These are phyloP conservation scores for Syzygium malaccense DNA, from an alignment of 441 rosid genomes.

Conservation along the genomic window DNA sequence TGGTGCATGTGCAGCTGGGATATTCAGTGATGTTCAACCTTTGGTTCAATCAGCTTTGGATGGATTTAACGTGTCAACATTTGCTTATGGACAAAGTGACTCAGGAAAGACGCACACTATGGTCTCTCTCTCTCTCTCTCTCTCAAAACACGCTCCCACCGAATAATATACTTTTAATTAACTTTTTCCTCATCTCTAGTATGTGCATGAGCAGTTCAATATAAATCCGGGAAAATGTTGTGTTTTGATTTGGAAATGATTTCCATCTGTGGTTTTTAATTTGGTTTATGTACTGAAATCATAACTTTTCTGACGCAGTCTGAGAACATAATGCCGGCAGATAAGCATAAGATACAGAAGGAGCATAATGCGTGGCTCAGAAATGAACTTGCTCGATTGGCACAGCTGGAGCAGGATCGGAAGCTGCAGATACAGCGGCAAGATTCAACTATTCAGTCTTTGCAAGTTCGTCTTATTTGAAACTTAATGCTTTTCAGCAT, in stretches of 20 bases:
- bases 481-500: not conserved
- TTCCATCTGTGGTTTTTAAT: not conserved
- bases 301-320: slow-evolving; percentile 43
- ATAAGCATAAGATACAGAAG: slow-evolving; percentile 71
- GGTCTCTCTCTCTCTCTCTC: slow-evolving; percentile 34
- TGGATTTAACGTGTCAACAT: slow-evolving; percentile 84
- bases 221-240: not conserved
- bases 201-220: not conserved
- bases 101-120: slow-evolving; percentile 97
- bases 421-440: slow-evolving; percentile 61
- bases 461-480: too few relatives aligned
- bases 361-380: slow-evolving; percentile 84
- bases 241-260: not conserved
- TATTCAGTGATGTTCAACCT: slow-evolving; percentile 87
- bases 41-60: slow-evolving; percentile 96
- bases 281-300: not conserved
- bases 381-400: slow-evolving; percentile 66
- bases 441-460: slow-evolving; percentile 25
- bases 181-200: not conserved
- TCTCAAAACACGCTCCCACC: too few relatives aligned
- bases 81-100: slow-evolving; percentile 90
- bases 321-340: slow-evolving; percentile 73
- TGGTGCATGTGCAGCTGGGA: slow-evolving; percentile 55
- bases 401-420: slow-evolving; percentile 72
- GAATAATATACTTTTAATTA: too few relatives aligned